phyloP scores from a whole-genome alignment of 768 basidiomycete genomes.

The Daedaleopsis sinensis region DNA sequence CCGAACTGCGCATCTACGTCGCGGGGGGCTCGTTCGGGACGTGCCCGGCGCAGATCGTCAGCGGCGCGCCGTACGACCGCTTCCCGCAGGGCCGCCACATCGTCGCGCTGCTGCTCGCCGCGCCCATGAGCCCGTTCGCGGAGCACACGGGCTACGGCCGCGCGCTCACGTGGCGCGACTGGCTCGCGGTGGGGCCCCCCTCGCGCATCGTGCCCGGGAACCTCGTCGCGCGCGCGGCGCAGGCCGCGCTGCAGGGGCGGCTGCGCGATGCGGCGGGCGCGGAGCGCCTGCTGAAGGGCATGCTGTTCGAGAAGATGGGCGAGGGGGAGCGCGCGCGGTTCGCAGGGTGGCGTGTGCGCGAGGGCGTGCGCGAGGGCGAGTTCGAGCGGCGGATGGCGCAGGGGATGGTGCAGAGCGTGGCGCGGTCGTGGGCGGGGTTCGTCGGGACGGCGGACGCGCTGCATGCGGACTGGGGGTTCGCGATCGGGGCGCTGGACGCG shows the following conservation, averaged over 20 bases:
- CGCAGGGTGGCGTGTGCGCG: constrained; percentile 44
- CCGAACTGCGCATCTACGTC: constrained; percentile 54
- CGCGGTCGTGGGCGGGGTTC: constrained; percentile 55
- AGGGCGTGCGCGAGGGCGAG: constrained; percentile 45
- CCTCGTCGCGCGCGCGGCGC: constrained; percentile 37
- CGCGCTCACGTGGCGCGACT: constrained; percentile 49
- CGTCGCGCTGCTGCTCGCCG: constrained; percentile 49
- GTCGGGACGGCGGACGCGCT: constrained; percentile 43
- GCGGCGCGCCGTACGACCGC: constrained; percentile 49
- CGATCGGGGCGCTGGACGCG: constrained; percentile 47
- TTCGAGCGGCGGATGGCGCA: constrained; percentile 44
- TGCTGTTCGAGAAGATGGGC: constrained; percentile 46
- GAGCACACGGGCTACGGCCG: constrained; percentile 49
- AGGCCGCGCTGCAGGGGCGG: constrained; percentile 35
- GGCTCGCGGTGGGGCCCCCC: constrained; percentile 50
- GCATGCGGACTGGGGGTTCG: constrained; percentile 53
- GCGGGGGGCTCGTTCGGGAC: constrained; percentile 59
- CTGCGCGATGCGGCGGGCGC: constrained; percentile 44
- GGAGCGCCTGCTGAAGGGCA: constrained; percentile 42
- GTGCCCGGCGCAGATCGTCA: constrained; percentile 57
- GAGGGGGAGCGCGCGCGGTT: constrained; percentile 36
- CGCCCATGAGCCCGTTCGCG: constrained; percentile 49
- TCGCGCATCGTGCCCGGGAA: constrained; percentile 45
- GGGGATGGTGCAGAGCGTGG: constrained; percentile 50
- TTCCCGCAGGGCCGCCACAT: constrained; percentile 55